These are phyloP conservation scores for Cornus kousa DNA, from an alignment of 148 eudicot species.

Conservation along the genomic window DNA sequence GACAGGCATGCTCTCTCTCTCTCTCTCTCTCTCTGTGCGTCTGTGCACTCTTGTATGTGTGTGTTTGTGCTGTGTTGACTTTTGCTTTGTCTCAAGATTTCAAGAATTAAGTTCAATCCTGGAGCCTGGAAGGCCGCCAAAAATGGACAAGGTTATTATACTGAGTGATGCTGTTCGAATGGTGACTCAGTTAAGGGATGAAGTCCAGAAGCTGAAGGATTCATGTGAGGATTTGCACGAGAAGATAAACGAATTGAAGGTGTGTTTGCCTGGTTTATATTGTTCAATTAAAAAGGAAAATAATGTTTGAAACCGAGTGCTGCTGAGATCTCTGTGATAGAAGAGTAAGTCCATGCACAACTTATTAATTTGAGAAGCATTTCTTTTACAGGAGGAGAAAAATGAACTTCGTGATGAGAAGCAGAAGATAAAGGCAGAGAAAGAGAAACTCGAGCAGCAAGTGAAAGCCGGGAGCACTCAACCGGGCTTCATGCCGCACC, in stretches of 20 bases:
- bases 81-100: slow-evolving; percentile 35
- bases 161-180: slow-evolving; percentile 56
- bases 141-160: slow-evolving; percentile 54
- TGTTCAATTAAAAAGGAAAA: background rate
- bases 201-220: slow-evolving; percentile 49
- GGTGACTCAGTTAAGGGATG: slow-evolving; percentile 51
- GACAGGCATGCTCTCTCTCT: slow-evolving; percentile 30
- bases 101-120: slow-evolving; percentile 48
- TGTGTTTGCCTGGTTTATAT: slow-evolving; percentile 11
- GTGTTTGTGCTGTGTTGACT: background rate
- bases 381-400: slow-evolving; percentile 55
- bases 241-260: slow-evolving; percentile 63
- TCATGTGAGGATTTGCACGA: slow-evolving; percentile 39
- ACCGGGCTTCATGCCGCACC: slow-evolving; percentile 44
- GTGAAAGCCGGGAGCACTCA: slow-evolving; percentile 37
- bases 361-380: background rate
- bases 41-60: background rate
- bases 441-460: slow-evolving; percentile 53
- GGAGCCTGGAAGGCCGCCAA: slow-evolving; percentile 61
- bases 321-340: no score
- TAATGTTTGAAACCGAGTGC: background rate
- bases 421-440: slow-evolving; percentile 47
- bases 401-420: slow-evolving; percentile 66
- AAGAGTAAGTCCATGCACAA: background rate
- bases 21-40: background rate